Evolutionary conservation across 306 rosid genomes (phyloP).

Genomic region (Malus sieversii): DNA sequence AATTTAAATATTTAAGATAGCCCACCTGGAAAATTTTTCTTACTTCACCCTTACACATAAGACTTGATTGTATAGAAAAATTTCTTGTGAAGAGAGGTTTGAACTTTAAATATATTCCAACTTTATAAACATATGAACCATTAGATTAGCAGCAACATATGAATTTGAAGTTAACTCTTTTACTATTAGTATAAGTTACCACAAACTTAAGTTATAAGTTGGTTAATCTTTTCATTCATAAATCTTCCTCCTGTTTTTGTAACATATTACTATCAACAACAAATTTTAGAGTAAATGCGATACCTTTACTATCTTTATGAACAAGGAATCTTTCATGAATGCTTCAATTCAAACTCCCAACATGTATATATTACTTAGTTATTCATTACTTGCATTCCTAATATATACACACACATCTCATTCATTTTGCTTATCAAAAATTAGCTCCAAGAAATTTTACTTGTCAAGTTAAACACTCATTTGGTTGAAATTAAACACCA

Average conservation of each 20-base stretch:
- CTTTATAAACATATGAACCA: no score
- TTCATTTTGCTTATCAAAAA: background rate
- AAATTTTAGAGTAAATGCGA: background rate
- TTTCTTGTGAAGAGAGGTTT: no score
- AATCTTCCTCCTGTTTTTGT: background rate
- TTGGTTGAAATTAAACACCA: background rate
- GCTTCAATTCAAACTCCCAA: background rate
- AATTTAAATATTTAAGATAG: no score
- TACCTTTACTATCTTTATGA: background rate
- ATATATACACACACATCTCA: background rate
- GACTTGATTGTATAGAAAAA: no score
- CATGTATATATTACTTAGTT: no score
- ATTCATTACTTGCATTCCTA: background rate
- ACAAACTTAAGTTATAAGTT: background rate
- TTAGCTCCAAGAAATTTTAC: background rate
- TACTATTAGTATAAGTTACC: background rate
- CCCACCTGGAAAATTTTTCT: no score
- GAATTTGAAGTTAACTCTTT: no score
- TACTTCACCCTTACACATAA: background rate
- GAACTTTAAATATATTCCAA: background rate
- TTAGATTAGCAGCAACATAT: no score
- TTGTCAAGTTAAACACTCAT: background rate
- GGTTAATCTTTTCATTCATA: background rate
- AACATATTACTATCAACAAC: background rate
- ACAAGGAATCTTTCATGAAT: no score